Evolutionary conservation across 2,329 filamentous ascomycete genomes (phyloP).

Genomic region (Fusarium devonianum): DNA sequence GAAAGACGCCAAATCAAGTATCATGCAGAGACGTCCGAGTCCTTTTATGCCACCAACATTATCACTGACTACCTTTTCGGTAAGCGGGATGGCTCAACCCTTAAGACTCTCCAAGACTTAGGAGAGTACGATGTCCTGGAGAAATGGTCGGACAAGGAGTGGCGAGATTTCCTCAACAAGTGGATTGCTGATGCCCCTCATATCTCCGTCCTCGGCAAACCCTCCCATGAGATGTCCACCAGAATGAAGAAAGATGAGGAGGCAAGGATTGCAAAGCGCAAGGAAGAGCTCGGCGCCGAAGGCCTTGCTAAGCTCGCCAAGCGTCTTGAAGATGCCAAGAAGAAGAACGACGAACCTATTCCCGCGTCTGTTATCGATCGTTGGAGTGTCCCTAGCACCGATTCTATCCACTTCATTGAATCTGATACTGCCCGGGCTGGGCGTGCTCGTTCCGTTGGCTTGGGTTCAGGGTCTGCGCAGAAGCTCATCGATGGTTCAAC

Average conservation of each 20-base stretch:
- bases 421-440: conserved; percentile 86
- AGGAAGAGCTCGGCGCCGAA: conserved; percentile 79
- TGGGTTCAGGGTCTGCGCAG: conserved; percentile 74
- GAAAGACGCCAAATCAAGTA: conserved; percentile 85
- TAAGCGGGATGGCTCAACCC: conserved; percentile 79
- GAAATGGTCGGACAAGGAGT: conserved; percentile 82
- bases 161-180: conserved; percentile 80
- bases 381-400: conserved; percentile 83
- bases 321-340: conserved; percentile 82
- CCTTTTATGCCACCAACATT: conserved; percentile 83
- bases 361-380: conserved; percentile 80
- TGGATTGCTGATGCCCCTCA: conserved; percentile 89
- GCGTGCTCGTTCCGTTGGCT: conserved; percentile 74
- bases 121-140: conserved; percentile 73
- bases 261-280: conserved; percentile 78
- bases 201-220: conserved; percentile 86
- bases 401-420: conserved; percentile 94
- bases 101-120: conserved; percentile 65
- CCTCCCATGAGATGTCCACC: conserved; percentile 79
- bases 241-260: conserved; percentile 85
- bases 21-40: conserved; percentile 79
- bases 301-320: conserved; percentile 78
- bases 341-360: conserved; percentile 87
- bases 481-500: conserved; percentile 75
- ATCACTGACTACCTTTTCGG: conserved; percentile 95